These are phyloP conservation scores for Plectosphaerella plurivora DNA, from an alignment of 2,329 filamentous ascomycete genomes.

Conservation along the genomic window DNA sequence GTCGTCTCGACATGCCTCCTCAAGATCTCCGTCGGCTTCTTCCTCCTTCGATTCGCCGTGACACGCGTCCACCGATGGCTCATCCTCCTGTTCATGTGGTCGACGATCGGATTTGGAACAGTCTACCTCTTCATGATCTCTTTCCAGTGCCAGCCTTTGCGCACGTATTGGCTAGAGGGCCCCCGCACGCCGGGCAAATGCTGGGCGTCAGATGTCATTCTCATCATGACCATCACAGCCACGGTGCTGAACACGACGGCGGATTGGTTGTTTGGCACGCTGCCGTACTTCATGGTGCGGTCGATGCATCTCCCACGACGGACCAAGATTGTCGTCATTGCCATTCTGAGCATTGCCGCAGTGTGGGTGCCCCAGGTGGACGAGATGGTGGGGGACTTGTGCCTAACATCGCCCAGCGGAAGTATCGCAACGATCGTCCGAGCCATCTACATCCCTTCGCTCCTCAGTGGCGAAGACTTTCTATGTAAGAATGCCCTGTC, in stretches of 20 bases:
- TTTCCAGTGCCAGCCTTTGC: conserved; percentile 33
- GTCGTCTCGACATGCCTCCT: conserved; percentile 23
- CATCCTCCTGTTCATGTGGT: conserved; percentile 26
- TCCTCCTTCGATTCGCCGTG: conserved; percentile 35
- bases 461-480: conserved; percentile 32
- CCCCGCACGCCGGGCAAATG: conserved; percentile 24
- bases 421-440: conserved; percentile 35
- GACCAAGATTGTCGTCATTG: conserved; percentile 30
- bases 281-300: conserved; percentile 36
- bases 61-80: conserved; percentile 25
- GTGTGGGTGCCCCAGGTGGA: conserved; percentile 11
- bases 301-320: conserved; percentile 31
- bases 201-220: conserved; percentile 17
- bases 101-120: conserved; percentile 29
- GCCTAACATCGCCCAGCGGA: background rate
- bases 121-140: conserved; percentile 35
- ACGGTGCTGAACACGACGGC: conserved; percentile 31
- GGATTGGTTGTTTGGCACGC: conserved; percentile 34
- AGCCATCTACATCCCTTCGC: conserved; percentile 32
- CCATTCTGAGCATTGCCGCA: conserved; percentile 25
- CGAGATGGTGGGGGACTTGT: too few relatives aligned
- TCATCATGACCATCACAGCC: conserved; percentile 28
- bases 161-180: conserved; percentile 31
- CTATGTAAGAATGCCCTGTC: conserved; percentile 12
- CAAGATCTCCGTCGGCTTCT: conserved; percentile 37